Base-by-base conservation (phyloP, 1,139 yeast species). In the Blastobotrys apis region DNA sequence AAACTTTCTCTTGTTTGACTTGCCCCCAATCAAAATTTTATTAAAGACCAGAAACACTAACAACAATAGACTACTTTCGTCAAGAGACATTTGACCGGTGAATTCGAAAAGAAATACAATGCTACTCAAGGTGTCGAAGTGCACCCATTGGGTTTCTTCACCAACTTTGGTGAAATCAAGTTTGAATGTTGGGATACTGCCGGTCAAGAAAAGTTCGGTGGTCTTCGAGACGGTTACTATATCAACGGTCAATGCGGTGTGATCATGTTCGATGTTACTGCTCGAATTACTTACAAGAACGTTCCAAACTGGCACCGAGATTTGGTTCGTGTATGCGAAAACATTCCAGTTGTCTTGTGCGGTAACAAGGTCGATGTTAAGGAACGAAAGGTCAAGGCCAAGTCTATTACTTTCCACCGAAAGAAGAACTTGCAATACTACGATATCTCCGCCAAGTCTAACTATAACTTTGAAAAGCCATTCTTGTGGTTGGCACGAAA, bases 141-240 rank as follows among this genome's bases (percentile, higher is more conserved):
- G 57, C 97, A 92, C 70, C 98, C 98, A 59, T 81, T 94, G 72
- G 90, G 94, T 41, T 94, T 94, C 83, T 87, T 81, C 84, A 94
- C 99, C 68, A 92, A 92, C 78, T 92, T 76, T 65, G 99, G 99
- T 74, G 97, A 92, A 74, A 87, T 94, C 74, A 90, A 87, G 73
- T 94, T 94, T 72, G 97, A 94, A 68, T 97, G 92, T 62, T 94
- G 99, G 99, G 99, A 94, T 72, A 94, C 98, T 52, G 99, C 99
- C 49, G 99, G 98, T 55, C 99, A 94, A 77, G 99, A 94, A 76
- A 94, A 94, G 75, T 92, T 94, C 63, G 99, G 99, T 71, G 98
- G 99, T 63, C 79, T 94, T 66, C 90, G 98, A 80, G 98, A 92
- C 66, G 99, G 98, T 67, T 92, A 94, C 78, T 92, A 94, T 75